Conservation (phyloP, 2,329 filamentous ascomycete species). For the Trichothecium sympodiale region DNA sequence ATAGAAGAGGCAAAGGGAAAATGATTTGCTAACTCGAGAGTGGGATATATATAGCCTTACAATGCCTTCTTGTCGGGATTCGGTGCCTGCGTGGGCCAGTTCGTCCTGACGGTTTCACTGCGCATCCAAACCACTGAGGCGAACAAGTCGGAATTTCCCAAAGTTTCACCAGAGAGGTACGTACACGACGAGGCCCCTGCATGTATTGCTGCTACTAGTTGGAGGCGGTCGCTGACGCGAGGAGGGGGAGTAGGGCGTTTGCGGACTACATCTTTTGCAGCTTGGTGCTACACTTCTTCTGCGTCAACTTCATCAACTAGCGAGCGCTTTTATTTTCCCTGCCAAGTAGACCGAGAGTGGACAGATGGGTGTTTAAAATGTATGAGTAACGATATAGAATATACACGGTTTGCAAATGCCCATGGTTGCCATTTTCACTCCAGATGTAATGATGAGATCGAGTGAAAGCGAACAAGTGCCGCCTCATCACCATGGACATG, state of each 20-base stretch:
- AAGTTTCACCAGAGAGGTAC: slow-evolving; percentile 71
- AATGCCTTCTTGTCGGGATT: slow-evolving; percentile 98
- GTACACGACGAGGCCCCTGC: no score
- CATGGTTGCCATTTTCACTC: no score
- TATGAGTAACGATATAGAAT: slow-evolving; percentile 1
- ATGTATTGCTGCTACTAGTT: no score
- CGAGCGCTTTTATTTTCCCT: background rate
- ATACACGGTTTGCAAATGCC: no score
- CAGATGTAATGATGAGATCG: no score
- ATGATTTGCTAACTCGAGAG: background rate
- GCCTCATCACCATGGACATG: slow-evolving; percentile 2
- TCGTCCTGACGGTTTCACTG: slow-evolving; percentile 79
- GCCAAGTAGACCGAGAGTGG: background rate
- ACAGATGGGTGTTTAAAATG: background rate
- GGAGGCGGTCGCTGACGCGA: no score
- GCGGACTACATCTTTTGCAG: slow-evolving; percentile 94
- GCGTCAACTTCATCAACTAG: slow-evolving; percentile 98
- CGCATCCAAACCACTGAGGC: slow-evolving; percentile 84
- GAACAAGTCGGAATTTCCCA: slow-evolving; percentile 68
- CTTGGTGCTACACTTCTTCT: slow-evolving; percentile 95
- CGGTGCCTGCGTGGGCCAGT: slow-evolving; percentile 88
- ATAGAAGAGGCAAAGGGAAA: background rate
- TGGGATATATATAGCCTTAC: slow-evolving; percentile 64
- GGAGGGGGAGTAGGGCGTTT: slow-evolving; percentile 56
- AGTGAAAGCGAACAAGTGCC: no score